Percentiles rank a stretch among this genome's conserved stretches.
Evolutionary conservation across 2,329 filamentous ascomycete species (phyloP).

Genomic region (Cercospora sesami): DNA sequence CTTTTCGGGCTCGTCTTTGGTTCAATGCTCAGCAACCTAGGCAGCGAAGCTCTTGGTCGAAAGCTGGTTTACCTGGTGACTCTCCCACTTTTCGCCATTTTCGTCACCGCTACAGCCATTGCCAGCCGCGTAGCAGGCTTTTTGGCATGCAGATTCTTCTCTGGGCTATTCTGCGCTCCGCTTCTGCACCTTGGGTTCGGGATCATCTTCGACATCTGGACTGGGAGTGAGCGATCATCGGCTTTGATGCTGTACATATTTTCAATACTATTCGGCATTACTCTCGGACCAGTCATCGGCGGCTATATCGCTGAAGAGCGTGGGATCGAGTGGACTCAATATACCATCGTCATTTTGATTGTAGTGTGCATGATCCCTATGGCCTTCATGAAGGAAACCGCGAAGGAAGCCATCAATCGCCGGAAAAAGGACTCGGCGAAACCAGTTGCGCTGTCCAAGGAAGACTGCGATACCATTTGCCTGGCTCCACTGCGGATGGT

Average conservation of each 20-base stretch:
- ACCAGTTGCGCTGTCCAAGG: constrained; percentile 15
- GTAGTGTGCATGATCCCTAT: constrained; percentile 39
- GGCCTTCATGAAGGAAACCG: constrained; percentile 54
- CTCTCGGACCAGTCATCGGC: constrained; percentile 45
- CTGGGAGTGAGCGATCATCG: constrained; percentile 33
- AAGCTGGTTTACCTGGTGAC: constrained; percentile 68
- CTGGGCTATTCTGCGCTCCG: constrained; percentile 38
- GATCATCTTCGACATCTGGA: constrained; percentile 42
- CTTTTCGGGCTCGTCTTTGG: constrained; percentile 65
- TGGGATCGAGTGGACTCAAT: constrained; percentile 44
- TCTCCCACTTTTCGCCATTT: constrained; percentile 62
- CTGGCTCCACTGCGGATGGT: constrained; percentile 31
- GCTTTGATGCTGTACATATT: constrained; percentile 38
- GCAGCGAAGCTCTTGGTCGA: constrained; percentile 69
- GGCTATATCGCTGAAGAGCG: constrained; percentile 43
- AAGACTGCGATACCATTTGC: constrained; percentile 27
- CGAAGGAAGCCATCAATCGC: constrained; percentile 48
- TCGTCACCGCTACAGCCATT: constrained; percentile 46
- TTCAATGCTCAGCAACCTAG: constrained; percentile 63
- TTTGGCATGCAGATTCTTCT: constrained; percentile 62
- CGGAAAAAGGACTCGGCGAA: constrained; percentile 24
- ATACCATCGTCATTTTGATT: constrained; percentile 42
- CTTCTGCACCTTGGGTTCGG: constrained; percentile 42
- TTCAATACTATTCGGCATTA: constrained; percentile 41
- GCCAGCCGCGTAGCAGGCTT: constrained; percentile 67